These are phyloP conservation scores for Fusarium cyanostomum DNA, from an alignment of 2,329 filamentous ascomycete genomes.

Conservation along the genomic window DNA sequence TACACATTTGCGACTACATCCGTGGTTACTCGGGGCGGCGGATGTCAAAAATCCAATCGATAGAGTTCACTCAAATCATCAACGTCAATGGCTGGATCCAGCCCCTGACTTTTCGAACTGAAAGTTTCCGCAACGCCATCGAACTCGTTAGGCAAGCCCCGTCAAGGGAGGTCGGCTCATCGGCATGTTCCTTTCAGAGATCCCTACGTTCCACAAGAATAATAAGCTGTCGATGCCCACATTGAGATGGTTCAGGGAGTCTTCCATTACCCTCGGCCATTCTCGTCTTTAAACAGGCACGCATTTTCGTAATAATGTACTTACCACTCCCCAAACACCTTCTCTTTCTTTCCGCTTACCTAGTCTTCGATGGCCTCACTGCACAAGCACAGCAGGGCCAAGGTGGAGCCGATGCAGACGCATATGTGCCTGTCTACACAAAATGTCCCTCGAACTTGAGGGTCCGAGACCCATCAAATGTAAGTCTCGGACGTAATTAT, in stretches of 20 bases:
- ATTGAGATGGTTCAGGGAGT: neutral
- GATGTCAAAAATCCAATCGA: neutral
- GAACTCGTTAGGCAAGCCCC: neutral
- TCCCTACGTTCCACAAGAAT: neutral
- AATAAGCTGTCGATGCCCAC: neutral
- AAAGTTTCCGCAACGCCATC: conserved; percentile 5
- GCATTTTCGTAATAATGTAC: conserved; percentile 3
- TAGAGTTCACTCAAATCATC: neutral
- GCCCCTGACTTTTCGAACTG: conserved; percentile 2
- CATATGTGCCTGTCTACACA: conserved; percentile 26
- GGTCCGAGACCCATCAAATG: conserved; percentile 19
- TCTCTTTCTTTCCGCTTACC: neutral
- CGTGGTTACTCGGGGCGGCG: neutral
- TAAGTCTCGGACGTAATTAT: rapidly evolving
- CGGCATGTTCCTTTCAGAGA: conserved; percentile 1
- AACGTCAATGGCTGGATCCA: conserved; percentile 6
- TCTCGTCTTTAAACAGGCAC: neutral
- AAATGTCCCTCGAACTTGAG: conserved; percentile 18
- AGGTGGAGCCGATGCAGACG: neutral
- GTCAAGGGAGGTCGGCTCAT: neutral
- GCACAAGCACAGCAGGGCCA: conserved; percentile 2
- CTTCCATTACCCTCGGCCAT: neutral
- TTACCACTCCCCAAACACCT: neutral
- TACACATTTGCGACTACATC: neutral
- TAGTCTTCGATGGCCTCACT: neutral